Evolutionary conservation across 2,329 filamentous ascomycete genomes (phyloP).

Genomic region (Penicillium sp.): DNA sequence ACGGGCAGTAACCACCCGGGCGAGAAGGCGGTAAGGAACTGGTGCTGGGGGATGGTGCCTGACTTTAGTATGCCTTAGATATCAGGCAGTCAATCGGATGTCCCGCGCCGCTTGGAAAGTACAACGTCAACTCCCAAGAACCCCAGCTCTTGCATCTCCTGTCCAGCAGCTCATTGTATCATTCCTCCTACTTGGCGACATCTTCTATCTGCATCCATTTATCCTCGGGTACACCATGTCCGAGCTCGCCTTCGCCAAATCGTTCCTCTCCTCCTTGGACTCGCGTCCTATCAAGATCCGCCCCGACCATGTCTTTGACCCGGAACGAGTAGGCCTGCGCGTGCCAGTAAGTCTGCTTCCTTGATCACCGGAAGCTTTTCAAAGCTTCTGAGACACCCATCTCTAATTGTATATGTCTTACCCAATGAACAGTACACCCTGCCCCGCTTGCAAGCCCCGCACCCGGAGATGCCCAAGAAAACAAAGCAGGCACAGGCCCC

Average conservation of each 20-base stretch:
- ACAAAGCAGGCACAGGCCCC: slow-evolving; percentile 35
- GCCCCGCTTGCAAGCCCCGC: slow-evolving; percentile 48
- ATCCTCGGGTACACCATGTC: slow-evolving; percentile 57
- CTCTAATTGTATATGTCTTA: neutral
- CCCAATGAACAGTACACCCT: slow-evolving; percentile 45
- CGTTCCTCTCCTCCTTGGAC: slow-evolving; percentile 79
- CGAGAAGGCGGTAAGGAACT: slow-evolving; percentile 24
- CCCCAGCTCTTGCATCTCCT: neutral
- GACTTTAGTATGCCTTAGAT: slow-evolving; percentile 9
- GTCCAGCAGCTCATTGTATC: neutral
- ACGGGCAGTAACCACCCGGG: slow-evolving; percentile 24
- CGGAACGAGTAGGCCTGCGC: slow-evolving; percentile 73
- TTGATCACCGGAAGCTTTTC: neutral
- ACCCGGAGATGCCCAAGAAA: slow-evolving; percentile 49
- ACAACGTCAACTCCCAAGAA: neutral
- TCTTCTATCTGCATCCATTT: too few species aligned
- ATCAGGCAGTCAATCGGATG: slow-evolving; percentile 5
- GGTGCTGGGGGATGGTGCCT: neutral
- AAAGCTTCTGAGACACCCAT: neutral
- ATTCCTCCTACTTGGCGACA: neutral
- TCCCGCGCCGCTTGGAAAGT: neutral
- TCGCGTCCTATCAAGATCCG: slow-evolving; percentile 76
- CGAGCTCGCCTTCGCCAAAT: slow-evolving; percentile 82
- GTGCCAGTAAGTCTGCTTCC: slow-evolving; percentile 64
- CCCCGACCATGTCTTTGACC: slow-evolving; percentile 88